These are phyloP conservation scores for Fusarium albidum DNA, from an alignment of 2,329 filamentous ascomycete species.

Conservation along the genomic window DNA sequence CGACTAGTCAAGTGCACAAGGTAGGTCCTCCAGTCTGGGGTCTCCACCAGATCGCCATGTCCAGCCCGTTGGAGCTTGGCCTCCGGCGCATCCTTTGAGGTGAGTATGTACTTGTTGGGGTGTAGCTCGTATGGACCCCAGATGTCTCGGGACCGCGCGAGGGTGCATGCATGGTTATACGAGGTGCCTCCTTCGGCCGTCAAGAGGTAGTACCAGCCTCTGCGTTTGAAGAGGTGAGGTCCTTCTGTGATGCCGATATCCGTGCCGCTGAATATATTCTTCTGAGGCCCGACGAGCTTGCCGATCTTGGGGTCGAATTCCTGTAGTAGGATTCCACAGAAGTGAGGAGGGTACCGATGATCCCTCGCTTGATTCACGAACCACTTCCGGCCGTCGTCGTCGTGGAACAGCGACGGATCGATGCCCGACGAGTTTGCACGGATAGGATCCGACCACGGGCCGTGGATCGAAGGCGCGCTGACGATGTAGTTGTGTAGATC, in stretches of 20 bases:
- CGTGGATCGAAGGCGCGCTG: constrained; percentile 58
- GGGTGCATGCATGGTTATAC: constrained; percentile 67
- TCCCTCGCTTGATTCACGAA: constrained; percentile 65
- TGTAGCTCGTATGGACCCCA: constrained; percentile 70
- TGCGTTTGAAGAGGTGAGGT: constrained; percentile 65
- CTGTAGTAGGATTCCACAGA: constrained; percentile 66
- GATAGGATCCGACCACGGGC: constrained; percentile 67
- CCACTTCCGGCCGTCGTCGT: constrained; percentile 63
- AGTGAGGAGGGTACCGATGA: constrained; percentile 55
- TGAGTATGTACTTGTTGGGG: constrained; percentile 64
- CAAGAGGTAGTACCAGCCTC: constrained; percentile 66
- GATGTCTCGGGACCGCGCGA: constrained; percentile 60
- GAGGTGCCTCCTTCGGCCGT: constrained; percentile 68
- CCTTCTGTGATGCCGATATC: constrained; percentile 63
- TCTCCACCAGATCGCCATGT: constrained; percentile 63
- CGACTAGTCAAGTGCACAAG: constrained; percentile 62
- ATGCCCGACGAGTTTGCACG: constrained; percentile 68
- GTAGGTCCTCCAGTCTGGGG: constrained; percentile 58
- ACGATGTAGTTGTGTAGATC: constrained; percentile 71
- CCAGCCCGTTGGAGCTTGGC: constrained; percentile 61
- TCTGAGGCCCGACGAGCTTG: constrained; percentile 62
- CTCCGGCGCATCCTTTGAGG: constrained; percentile 56
- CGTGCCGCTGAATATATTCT: constrained; percentile 63
- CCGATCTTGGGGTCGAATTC: constrained; percentile 60
- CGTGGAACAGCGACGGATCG: constrained; percentile 67